phyloP scores from a whole-genome alignment of 202 grass and related monocot genomes.

The Carex arenaria region DNA sequence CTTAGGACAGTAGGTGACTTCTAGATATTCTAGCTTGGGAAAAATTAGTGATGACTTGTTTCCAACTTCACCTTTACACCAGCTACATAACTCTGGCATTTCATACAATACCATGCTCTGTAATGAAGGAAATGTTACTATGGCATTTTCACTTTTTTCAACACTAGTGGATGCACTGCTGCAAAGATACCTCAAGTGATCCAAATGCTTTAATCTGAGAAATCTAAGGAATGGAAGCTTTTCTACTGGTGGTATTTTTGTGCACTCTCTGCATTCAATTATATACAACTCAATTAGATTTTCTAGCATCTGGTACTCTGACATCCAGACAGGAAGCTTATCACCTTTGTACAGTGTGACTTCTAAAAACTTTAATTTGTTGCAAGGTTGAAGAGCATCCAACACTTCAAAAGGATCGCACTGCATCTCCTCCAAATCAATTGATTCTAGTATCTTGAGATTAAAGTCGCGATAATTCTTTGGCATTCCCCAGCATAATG shows the following conservation, averaged over 20 bases:
- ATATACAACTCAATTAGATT: slow-evolving; percentile 12
- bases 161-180: background rate
- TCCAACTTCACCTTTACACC: background rate
- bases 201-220: background rate
- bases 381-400: too few relatives aligned
- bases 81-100: slow-evolving; percentile 23
- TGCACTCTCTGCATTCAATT: background rate
- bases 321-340: slow-evolving; percentile 24
- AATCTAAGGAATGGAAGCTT: background rate
- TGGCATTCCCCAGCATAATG: too few relatives aligned
- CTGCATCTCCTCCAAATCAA: too few relatives aligned
- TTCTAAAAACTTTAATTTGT: background rate
- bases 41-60: background rate
- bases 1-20: slow-evolving; percentile 1
- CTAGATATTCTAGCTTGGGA: background rate
- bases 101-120: background rate
- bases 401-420: too few relatives aligned
- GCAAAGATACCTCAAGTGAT: background rate
- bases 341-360: background rate
- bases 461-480: too few relatives aligned
- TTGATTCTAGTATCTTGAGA: too few relatives aligned
- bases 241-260: background rate
- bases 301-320: background rate
- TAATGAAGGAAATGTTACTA: background rate
- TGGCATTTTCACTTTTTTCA: background rate